Evolutionary conservation across 768 basidiomycete species (phyloP).

Genomic region (Leccinum imitatum): DNA sequence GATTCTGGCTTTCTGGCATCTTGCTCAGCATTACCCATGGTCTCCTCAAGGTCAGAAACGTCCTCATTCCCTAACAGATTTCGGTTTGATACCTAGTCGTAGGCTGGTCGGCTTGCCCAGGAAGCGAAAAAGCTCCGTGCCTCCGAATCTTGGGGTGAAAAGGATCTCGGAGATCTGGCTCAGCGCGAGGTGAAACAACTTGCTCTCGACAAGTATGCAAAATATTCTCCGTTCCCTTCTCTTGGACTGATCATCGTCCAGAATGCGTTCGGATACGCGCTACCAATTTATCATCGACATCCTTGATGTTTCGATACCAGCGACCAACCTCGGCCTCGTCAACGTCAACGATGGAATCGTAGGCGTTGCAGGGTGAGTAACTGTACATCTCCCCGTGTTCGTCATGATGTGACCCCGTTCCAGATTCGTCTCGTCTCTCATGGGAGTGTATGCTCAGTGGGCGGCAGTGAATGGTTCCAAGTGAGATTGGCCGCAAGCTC

Average conservation of each 20-base stretch:
- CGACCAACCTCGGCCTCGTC: conserved; percentile 72
- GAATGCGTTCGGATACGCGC: conserved; percentile 62
- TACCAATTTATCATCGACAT: conserved; percentile 84
- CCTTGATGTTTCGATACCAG: conserved; percentile 89
- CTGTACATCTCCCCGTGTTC: conserved; percentile 6
- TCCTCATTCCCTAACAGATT: not conserved
- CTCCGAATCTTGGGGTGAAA: conserved; percentile 53
- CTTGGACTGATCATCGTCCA: conserved; percentile 27
- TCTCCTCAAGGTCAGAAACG: conserved; percentile 55
- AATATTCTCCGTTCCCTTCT: not conserved
- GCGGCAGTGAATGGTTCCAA: conserved; percentile 45
- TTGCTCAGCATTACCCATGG: conserved; percentile 73
- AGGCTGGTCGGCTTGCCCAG: conserved; percentile 62
- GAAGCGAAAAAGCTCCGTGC: conserved; percentile 55
- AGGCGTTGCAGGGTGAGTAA: conserved; percentile 79
- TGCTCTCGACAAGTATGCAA: conserved; percentile 52
- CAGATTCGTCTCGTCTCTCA: conserved; percentile 68
- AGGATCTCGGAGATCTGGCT: conserved; percentile 63
- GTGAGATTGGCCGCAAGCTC: conserved; percentile 21
- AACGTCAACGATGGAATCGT: conserved; percentile 81
- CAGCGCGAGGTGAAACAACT: conserved; percentile 65
- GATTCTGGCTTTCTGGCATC: conserved; percentile 89
- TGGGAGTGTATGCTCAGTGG: conserved; percentile 73
- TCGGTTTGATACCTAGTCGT: not conserved
- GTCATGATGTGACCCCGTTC: conserved; percentile 6